These are phyloP conservation scores for Lactarius akahatsu DNA, from an alignment of 768 basidiomycete species.

Conservation along the genomic window DNA sequence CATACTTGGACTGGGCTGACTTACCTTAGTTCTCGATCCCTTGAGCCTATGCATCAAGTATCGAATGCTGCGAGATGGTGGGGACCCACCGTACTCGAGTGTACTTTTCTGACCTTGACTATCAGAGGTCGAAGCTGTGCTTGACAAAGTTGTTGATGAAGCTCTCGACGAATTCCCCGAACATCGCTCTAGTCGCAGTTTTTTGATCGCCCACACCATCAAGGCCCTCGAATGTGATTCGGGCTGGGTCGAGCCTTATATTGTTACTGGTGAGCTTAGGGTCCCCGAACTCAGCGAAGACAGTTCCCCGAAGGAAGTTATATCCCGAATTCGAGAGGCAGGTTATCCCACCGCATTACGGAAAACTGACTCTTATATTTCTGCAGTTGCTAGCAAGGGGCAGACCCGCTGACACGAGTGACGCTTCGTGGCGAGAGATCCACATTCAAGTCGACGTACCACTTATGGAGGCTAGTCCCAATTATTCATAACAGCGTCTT, in stretches of 20 bases:
- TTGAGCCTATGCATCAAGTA: slow-evolving; percentile 68
- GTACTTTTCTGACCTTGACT: not conserved
- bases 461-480: slow-evolving; percentile 61
- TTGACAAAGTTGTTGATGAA: slow-evolving; percentile 49
- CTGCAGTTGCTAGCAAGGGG: slow-evolving; percentile 41
- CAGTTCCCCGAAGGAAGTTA: slow-evolving; percentile 33
- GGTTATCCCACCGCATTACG: slow-evolving; percentile 34
- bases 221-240: slow-evolving; percentile 61
- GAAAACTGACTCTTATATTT: slow-evolving; percentile 29
- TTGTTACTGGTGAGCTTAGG: slow-evolving; percentile 65
- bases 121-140: slow-evolving; percentile 66
- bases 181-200: slow-evolving; percentile 41
- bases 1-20: not conserved
- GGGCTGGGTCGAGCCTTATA: slow-evolving; percentile 68
- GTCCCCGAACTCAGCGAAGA: slow-evolving; percentile 46
- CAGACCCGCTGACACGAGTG: slow-evolving; percentile 39
- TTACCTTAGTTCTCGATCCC: slow-evolving; percentile 54
- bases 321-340: slow-evolving; percentile 39
- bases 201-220: slow-evolving; percentile 50
- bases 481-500: not conserved
- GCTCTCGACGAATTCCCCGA: slow-evolving; percentile 41
- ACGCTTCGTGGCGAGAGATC: slow-evolving; percentile 65
- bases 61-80: slow-evolving; percentile 82
- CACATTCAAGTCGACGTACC: slow-evolving; percentile 87
- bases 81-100: slow-evolving; percentile 12